Evolutionary conservation across 2,329 filamentous ascomycete genomes (phyloP).

Genomic region (Botrytis fabae): DNA sequence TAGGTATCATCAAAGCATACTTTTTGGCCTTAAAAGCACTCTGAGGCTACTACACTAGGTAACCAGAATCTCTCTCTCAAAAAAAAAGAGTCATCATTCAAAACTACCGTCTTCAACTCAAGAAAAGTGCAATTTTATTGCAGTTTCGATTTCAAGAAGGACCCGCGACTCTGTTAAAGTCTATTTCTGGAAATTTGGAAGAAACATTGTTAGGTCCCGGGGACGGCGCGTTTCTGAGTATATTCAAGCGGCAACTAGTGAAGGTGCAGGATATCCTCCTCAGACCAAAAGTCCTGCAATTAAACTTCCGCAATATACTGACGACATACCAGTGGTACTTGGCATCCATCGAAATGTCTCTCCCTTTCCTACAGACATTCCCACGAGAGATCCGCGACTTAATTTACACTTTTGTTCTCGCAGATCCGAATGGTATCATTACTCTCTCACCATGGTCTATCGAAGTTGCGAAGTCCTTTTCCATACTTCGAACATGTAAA

Average conservation of each 20-base stretch:
- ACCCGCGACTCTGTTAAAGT: background rate
- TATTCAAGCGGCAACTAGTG: background rate
- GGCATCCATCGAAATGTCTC: slow-evolving; percentile 24
- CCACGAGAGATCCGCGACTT: slow-evolving; percentile 38
- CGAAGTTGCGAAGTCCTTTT: slow-evolving; percentile 34
- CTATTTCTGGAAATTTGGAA: background rate
- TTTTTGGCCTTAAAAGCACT: background rate
- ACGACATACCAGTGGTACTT: background rate
- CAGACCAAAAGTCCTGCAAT: background rate
- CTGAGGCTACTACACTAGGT: background rate
- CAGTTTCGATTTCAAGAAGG: background rate
- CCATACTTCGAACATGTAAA: slow-evolving; percentile 37
- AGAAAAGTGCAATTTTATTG: background rate
- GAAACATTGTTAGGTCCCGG: background rate
- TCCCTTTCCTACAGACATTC: slow-evolving; percentile 32
- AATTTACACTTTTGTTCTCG: slow-evolving; percentile 37
- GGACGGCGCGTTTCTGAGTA: background rate
- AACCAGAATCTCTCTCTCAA: background rate
- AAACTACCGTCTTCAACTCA: background rate
- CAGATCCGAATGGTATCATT: slow-evolving; percentile 30
- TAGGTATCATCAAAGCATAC: background rate
- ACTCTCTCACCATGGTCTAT: slow-evolving; percentile 36
- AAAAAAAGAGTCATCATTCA: background rate
- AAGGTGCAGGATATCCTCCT: background rate
- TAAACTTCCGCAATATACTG: too few relatives aligned